Conservation (phyloP, 208 protist species). For the Trypanosoma scelopori region DNA sequence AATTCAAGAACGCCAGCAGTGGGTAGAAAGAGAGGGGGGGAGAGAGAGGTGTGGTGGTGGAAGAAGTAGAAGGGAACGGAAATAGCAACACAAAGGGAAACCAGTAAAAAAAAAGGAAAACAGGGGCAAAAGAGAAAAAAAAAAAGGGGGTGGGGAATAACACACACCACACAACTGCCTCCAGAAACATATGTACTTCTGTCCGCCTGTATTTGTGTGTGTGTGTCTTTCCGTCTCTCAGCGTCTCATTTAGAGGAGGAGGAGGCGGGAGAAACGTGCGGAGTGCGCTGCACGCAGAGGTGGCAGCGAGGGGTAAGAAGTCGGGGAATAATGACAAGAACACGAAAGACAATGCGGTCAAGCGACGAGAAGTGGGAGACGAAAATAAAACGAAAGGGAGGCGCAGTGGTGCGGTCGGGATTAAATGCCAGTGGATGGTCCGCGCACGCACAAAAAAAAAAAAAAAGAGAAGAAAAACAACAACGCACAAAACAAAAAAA, state of each 20-base stretch:
- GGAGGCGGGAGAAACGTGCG: background rate
- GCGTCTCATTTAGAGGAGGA: too few species aligned
- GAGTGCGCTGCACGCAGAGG: background rate
- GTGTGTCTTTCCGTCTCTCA: too few species aligned
- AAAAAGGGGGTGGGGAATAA: background rate
- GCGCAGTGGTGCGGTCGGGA: background rate
- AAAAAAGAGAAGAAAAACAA: background rate
- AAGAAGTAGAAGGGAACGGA: background rate
- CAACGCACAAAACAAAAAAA: background rate
- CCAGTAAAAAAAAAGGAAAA: background rate
- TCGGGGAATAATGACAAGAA: background rate
- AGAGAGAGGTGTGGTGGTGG: too few species aligned
- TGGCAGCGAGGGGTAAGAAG: background rate
- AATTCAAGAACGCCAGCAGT: constrained; percentile 1
- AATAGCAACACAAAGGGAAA: background rate
- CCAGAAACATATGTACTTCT: too few species aligned
- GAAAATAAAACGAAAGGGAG: background rate
- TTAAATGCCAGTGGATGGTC: too few species aligned
- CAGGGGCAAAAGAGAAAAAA: background rate
- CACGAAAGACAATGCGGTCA: background rate
- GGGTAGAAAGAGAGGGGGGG: background rate
- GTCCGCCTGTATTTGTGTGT: too few species aligned
- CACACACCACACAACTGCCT: too few species aligned
- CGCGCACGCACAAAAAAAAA: too few species aligned
- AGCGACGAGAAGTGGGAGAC: background rate